A percentile compares a stretch with the other conserved stretches of the same genome.
phyloP scores from a whole-genome alignment of 352 stramenopile species.

The Paralagenidium karlingii region DNA sequence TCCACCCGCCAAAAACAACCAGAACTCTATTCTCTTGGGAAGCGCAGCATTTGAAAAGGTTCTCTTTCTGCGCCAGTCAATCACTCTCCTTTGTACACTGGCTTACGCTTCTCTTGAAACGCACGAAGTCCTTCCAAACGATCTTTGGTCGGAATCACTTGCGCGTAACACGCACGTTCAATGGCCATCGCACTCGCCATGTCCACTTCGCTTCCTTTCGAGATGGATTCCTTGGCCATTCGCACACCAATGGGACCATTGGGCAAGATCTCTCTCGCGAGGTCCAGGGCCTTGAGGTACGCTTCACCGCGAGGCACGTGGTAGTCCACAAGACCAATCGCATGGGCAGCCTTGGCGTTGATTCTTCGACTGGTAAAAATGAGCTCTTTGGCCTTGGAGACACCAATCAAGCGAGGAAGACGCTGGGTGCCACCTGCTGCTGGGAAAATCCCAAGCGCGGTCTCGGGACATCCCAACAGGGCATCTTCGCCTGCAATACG shows the following conservation, averaged over 20 bases:
- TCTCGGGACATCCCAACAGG: constrained; percentile 85
- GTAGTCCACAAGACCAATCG: constrained; percentile 85
- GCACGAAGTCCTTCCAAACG: constrained; percentile 85
- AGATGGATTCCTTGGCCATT: constrained; percentile 85
- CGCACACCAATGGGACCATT: constrained; percentile 88
- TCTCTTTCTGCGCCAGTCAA: no score
- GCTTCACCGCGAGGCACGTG: constrained; percentile 56
- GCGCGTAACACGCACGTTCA: constrained; percentile 85
- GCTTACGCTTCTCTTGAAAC: constrained; percentile 89
- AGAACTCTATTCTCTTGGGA: no score
- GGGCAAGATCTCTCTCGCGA: constrained; percentile 82
- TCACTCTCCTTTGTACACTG: constrained; percentile 84
- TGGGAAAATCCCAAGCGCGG: constrained; percentile 87
- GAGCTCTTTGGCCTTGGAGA: constrained; percentile 89
- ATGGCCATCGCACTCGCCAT: constrained; percentile 81
- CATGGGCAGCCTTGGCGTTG: constrained; percentile 47
- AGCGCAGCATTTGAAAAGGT: no score
- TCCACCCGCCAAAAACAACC: no score
- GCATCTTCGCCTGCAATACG: constrained; percentile 81
- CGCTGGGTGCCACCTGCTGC: constrained; percentile 89
- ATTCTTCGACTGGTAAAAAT: constrained; percentile 89
- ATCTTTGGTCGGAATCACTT: constrained; percentile 86
- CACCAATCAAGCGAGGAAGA: constrained; percentile 84
- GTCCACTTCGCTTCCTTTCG: constrained; percentile 75
- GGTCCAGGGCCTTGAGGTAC: constrained; percentile 57